Evolutionary conservation across 805 yeast genomes (phyloP).

Genomic region (Monosporozyma yasuniensis): DNA sequence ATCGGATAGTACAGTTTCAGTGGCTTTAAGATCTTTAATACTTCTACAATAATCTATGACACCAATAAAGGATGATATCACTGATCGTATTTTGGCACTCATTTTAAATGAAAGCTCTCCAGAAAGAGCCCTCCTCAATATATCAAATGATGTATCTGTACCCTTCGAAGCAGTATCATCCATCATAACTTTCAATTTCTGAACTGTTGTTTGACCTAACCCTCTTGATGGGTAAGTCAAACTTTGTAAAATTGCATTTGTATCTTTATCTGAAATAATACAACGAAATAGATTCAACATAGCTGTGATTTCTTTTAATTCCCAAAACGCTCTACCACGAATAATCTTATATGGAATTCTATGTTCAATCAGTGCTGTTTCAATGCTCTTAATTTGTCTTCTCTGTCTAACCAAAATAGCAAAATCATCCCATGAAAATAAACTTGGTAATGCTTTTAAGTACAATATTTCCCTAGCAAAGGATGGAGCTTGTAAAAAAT

Average conservation of each 20-base stretch:
- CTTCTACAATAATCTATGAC: slow-evolving; percentile 19
- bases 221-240: slow-evolving; percentile 58
- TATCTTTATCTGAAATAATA: slow-evolving; percentile 49
- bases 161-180: slow-evolving; percentile 4
- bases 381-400: slow-evolving; percentile 52
- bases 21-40: slow-evolving; percentile 4
- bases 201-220: slow-evolving; percentile 49
- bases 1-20: slow-evolving; percentile 5
- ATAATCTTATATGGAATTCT: slow-evolving; percentile 59
- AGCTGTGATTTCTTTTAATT: slow-evolving; percentile 54
- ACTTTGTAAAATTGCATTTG: slow-evolving; percentile 48
- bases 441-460: slow-evolving; percentile 37
- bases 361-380: slow-evolving; percentile 46
- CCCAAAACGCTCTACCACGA: slow-evolving; percentile 77
- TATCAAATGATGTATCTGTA: slow-evolving; percentile 9
- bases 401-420: slow-evolving; percentile 65
- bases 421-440: slow-evolving; percentile 49
- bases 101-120: slow-evolving; percentile 9
- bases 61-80: slow-evolving; percentile 15
- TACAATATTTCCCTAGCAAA: slow-evolving; percentile 48
- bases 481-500: slow-evolving; percentile 48
- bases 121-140: slow-evolving; percentile 9
- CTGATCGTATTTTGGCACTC: slow-evolving; percentile 16
- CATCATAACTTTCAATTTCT: slow-evolving; percentile 18
- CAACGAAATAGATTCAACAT: slow-evolving; percentile 60